Base-by-base conservation (phyloP, 1,284 basidiomycete species). In the Vanrija sp. region DNA sequence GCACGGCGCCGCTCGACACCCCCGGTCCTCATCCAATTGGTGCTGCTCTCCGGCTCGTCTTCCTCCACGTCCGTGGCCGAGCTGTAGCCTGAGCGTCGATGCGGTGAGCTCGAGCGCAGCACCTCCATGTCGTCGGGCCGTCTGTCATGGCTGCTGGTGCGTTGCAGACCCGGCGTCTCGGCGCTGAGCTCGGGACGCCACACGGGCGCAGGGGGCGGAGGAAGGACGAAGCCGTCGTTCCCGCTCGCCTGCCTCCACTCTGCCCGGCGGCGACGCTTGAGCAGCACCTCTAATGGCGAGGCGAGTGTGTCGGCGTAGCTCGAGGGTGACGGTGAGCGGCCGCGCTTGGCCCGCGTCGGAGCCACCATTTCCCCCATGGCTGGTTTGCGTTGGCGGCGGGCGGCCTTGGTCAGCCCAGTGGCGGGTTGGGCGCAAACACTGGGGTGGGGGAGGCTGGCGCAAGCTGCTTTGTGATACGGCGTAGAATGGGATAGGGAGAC, bases 281-380 rank as follows among this genome's bases (percentile, higher is more conserved):
- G 57, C 3, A 75, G 44, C 5, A 71, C 58, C 42, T 75, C 71
- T 3, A 75, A 54, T 1, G 73, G 73, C 1, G 73, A 75, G 1
- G 69, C 60, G 38, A 71, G 57, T 15, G 52, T 47, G 45, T 71
- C 67, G 18, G 59, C 58, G 19, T 62, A 60, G 14, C 43, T 39
- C 3, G 56, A 49, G 7, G 72, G 70, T 1, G 71, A 70, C 10
- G 72, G 66, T 2, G 71, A 73, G 43, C 71, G 63, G 43, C 63
- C 62, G 19, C 72, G 65, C 54, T 74, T 74, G 38, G 52, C 49
- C 21, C 64, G 49, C 3, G 58, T 53, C 8, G 63, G 58, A 28
- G 62, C 61, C 28, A 62, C 57, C 34, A 34, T 34, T 8, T 34
- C 34, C 9, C 34, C 34, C 34, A 34, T 34, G 34, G 34, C 34